Percentiles rank a stretch among this genome's conserved stretches.
Evolutionary conservation across 2,329 filamentous ascomycete genomes (phyloP).

Genomic region (Immersiporthe knoxdaviesiana): DNA sequence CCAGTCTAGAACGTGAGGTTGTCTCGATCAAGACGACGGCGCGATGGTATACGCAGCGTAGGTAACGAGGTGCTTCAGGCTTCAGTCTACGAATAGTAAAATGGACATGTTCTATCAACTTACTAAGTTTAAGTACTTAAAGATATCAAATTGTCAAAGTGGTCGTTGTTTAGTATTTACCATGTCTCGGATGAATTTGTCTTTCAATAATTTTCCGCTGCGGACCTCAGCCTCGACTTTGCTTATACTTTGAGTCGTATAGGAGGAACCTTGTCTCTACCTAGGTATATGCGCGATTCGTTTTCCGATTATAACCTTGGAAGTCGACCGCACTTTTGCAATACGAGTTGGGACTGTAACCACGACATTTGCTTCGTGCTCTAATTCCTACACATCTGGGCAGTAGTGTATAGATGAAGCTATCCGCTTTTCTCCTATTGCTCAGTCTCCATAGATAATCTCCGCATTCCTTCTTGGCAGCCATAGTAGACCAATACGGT

Average conservation of each 20-base stretch:
- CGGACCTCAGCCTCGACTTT: background rate
- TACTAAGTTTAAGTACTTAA: too few species aligned
- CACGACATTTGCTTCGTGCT: background rate
- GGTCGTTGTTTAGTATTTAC: background rate
- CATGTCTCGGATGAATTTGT: background rate
- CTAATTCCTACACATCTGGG: too few species aligned
- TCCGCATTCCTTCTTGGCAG: background rate
- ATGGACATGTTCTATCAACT: too few species aligned
- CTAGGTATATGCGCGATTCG: background rate
- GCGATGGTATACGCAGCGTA: too few species aligned
- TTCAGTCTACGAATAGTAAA: too few species aligned
- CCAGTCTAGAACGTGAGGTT: too few species aligned
- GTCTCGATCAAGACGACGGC: too few species aligned
- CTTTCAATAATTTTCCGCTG: background rate
- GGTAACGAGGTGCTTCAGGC: too few species aligned
- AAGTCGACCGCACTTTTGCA: background rate
- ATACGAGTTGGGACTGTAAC: background rate
- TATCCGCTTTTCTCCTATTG: background rate
- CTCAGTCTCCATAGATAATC: constrained; percentile 1
- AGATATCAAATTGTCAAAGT: too few species aligned
- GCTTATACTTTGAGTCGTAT: background rate
- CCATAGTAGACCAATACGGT: background rate
- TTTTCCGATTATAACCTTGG: too few species aligned
- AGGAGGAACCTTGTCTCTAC: background rate
- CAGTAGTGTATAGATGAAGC: too few species aligned